Evolutionary conservation across 331 rosid genomes (phyloP).

Genomic region (Rhamnella rubrinervis): DNA sequence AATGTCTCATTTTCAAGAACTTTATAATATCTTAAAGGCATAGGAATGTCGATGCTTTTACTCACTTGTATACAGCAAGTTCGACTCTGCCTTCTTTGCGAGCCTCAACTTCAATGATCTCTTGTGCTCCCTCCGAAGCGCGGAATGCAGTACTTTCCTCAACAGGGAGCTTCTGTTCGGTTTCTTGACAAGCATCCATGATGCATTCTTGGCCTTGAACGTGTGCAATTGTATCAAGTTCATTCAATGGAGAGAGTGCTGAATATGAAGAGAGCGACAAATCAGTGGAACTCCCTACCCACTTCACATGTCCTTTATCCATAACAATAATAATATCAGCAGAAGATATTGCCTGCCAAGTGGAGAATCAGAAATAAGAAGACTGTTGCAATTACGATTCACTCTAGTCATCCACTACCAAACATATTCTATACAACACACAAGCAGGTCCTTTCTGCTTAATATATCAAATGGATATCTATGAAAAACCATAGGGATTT

Average conservation of each 20-base stretch:
- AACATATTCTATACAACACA: too few species aligned
- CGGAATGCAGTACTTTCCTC: slow-evolving; percentile 31
- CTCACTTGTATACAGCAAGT: slow-evolving; percentile 77
- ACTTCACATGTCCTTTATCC: slow-evolving; percentile 85
- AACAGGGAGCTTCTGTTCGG: slow-evolving; percentile 26
- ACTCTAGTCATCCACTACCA: neutral
- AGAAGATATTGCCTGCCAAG: slow-evolving; percentile 72
- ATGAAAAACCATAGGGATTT: slow-evolving; percentile 12
- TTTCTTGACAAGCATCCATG: slow-evolving; percentile 33
- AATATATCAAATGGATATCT: slow-evolving; percentile 1
- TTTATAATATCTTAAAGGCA: neutral
- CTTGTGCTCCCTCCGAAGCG: slow-evolving; percentile 41
- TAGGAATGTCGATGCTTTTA: slow-evolving; percentile 14
- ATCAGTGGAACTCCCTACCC: slow-evolving; percentile 66
- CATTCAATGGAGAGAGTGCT: slow-evolving; percentile 61
- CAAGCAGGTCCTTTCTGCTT: neutral
- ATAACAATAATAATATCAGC: slow-evolving; percentile 71
- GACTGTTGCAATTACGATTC: neutral
- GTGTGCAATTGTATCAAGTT: slow-evolving; percentile 50
- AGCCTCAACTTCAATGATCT: slow-evolving; percentile 62
- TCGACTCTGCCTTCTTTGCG: slow-evolving; percentile 94
- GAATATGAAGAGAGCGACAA: slow-evolving; percentile 55
- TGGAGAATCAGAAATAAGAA: neutral
- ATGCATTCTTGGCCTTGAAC: slow-evolving; percentile 41
- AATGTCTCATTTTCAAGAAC: neutral